Evolutionary conservation across 495 filamentous ascomycete species (phyloP).

Genomic region (Barbatosphaeria neglecta): DNA sequence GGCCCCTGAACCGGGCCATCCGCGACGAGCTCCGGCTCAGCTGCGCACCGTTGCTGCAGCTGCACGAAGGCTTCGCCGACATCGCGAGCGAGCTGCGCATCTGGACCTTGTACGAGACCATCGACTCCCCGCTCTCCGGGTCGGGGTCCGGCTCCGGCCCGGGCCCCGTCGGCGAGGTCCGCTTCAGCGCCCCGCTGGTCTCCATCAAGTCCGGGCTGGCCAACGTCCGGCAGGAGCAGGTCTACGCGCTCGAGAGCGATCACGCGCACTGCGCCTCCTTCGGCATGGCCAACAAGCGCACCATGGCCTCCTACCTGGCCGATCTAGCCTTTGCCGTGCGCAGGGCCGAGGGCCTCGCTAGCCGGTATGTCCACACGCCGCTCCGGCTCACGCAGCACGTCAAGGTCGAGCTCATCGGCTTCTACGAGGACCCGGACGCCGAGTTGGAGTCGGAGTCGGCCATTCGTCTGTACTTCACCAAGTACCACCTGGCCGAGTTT

Average conservation of each 20-base stretch:
- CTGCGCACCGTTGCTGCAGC: slow-evolving; percentile 30
- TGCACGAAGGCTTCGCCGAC: slow-evolving; percentile 46
- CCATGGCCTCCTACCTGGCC: slow-evolving; percentile 35
- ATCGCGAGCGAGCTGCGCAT: slow-evolving; percentile 51
- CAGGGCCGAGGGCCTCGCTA: slow-evolving; percentile 29
- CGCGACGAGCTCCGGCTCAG: slow-evolving; percentile 38
- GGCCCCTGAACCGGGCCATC: slow-evolving; percentile 37
- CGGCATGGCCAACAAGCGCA: slow-evolving; percentile 36
- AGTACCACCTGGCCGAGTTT: slow-evolving; percentile 38
- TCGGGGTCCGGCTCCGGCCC: slow-evolving; percentile 26
- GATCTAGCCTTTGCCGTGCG: slow-evolving; percentile 34
- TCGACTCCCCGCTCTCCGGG: slow-evolving; percentile 46
- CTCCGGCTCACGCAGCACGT: slow-evolving; percentile 40
- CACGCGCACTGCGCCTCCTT: slow-evolving; percentile 48
- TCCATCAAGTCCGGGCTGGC: slow-evolving; percentile 50
- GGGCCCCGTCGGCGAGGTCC: slow-evolving; percentile 16
- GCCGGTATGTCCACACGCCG: slow-evolving; percentile 24
- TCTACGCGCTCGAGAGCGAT: slow-evolving; percentile 45
- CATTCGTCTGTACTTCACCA: slow-evolving; percentile 44
- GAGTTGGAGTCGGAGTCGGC: slow-evolving; percentile 25
- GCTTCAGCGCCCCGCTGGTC: slow-evolving; percentile 46
- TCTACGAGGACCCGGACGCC: slow-evolving; percentile 44
- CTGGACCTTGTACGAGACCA: slow-evolving; percentile 57
- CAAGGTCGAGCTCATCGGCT: slow-evolving; percentile 48
- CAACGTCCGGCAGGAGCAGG: slow-evolving; percentile 42